Evolutionary conservation across 2,329 filamentous ascomycete species (phyloP), one percentile per base, ranked within the genome.

Genomic region (Fusarium verrucosum): DNA sequence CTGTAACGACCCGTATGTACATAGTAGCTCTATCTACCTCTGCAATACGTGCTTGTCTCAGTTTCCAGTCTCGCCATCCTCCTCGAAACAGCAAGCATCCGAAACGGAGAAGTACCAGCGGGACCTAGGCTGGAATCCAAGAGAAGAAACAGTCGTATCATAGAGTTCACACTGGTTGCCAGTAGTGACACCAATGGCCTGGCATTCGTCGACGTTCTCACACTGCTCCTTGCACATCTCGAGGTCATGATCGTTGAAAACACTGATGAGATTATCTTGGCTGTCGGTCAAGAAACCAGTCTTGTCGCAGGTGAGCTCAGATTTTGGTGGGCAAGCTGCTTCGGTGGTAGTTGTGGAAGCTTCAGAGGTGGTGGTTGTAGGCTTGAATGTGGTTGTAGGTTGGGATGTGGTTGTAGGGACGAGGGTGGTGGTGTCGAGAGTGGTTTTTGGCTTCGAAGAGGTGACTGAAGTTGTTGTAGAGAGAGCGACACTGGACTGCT

Each of bases 81-180:
- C 17, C 26, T 37, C 41, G 16, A 65, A 65, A 38, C 64, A 67
- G 23, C 64, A 68, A 43, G 30, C 47, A 32, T 67, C 64, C 9
- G 47, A 67, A 26, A 58, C 50, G 10, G 46, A 32, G 20, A 47
- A 67, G 22, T 38, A 65, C 40, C 37, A 64, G 22, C 23, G 4
- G 1, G n/a, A 14, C 5, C 22, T 11, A 13, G 32, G 10, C n/a
- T 38, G 10, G 11, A 67, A 65, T 3, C 30, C 50, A 23, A 68
- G 36, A 3, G 8, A 35, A 23, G 46, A 56, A 10, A 50, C 25
- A 17, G 32, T 23, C n/a, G 60, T 17, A 10, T 54, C 30, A 14
- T 68, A 67, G 25, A 68, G 55, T 44, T 67, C 64, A 35, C 64
- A 67, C 37, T 65, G 60, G 14, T 19, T 36, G 35, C 11, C 23